phyloP scores from a whole-genome alignment of 1,139 yeast genomes.

The Yamadazyma dendronema region DNA sequence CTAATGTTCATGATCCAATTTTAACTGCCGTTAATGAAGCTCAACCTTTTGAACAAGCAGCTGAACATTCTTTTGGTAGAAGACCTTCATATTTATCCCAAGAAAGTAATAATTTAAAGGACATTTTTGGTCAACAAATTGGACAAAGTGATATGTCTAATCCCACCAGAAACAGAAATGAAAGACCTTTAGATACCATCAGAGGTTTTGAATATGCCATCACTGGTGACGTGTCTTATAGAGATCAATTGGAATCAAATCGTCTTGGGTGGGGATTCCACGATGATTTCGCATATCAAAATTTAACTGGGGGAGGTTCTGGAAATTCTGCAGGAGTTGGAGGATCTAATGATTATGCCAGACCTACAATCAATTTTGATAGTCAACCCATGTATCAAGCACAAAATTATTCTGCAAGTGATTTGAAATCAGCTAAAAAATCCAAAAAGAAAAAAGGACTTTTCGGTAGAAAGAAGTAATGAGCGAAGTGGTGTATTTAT shows the following conservation, averaged over 20 bases:
- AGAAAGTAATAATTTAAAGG: conserved; percentile 54
- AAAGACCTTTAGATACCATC: conserved; percentile 93
- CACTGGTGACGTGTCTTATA: conserved; percentile 76
- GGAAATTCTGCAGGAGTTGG: conserved; percentile 15
- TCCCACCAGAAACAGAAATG: conserved; percentile 89
- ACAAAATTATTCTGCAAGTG: conserved; percentile 46
- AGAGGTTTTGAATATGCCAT: conserved; percentile 89
- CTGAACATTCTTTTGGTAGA: conserved; percentile 26
- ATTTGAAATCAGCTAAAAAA: conserved; percentile 34
- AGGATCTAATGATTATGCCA: conserved; percentile 13
- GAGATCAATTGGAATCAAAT: conserved; percentile 76
- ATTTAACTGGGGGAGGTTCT: conserved; percentile 24
- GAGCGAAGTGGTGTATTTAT: not conserved
- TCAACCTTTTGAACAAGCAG: conserved; percentile 89
- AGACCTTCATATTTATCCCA: conserved; percentile 40
- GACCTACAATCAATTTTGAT: conserved; percentile 39
- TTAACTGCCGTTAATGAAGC: conserved; percentile 89
- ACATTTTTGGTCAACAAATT: conserved; percentile 81
- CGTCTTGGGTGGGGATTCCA: conserved; percentile 75
- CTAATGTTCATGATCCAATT: conserved; percentile 82
- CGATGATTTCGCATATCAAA: conserved; percentile 44
- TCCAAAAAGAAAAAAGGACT: conserved; percentile 49
- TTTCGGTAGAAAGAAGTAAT: conserved; percentile 61
- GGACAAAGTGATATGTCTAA: conserved; percentile 78
- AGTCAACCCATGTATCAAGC: conserved; percentile 70